phyloP scores from a whole-genome alignment of 2,329 filamentous ascomycete species.

The Fusarium hostae region DNA sequence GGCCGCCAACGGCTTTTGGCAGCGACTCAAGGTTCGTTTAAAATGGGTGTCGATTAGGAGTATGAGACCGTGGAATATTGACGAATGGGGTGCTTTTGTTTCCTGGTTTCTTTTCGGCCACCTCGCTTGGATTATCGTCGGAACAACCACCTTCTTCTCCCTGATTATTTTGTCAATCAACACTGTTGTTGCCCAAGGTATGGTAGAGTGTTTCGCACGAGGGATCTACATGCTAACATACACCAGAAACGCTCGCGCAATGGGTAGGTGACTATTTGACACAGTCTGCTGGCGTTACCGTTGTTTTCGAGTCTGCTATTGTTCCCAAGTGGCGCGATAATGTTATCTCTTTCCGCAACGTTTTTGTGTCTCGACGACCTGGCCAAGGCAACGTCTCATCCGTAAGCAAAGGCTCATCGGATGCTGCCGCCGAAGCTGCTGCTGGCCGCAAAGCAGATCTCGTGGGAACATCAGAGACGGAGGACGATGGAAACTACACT shows the following conservation, averaged over 20 bases:
- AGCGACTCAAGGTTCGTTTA: slow-evolving; percentile 88
- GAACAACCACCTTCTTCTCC: slow-evolving; percentile 97
- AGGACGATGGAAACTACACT: slow-evolving; percentile 94
- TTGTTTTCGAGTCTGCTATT: slow-evolving; percentile 97
- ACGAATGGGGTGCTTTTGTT: slow-evolving; percentile 93
- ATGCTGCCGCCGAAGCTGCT: slow-evolving; percentile 86
- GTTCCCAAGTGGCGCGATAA: slow-evolving; percentile 96
- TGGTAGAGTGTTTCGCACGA: slow-evolving; percentile 34
- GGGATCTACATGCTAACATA: not conserved
- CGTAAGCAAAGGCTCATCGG: slow-evolving; percentile 92
- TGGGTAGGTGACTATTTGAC: slow-evolving; percentile 97
- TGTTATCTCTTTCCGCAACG: slow-evolving; percentile 95
- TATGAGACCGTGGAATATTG: slow-evolving; percentile 91
- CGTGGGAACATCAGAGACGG: slow-evolving; percentile 49
- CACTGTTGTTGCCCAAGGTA: slow-evolving; percentile 93
- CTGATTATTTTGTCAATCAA: slow-evolving; percentile 91
- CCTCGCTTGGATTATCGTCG: slow-evolving; percentile 93
- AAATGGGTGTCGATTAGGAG: slow-evolving; percentile 98
- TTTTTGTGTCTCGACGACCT: slow-evolving; percentile 91
- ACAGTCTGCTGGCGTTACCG: slow-evolving; percentile 88
- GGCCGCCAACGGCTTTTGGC: slow-evolving; percentile 92
- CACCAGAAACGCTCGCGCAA: slow-evolving; percentile 84
- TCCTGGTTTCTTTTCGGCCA: slow-evolving; percentile 97
- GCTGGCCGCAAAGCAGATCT: slow-evolving; percentile 68
- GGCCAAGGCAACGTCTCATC: slow-evolving; percentile 78